Evolutionary conservation across 2,329 filamentous ascomycete genomes (phyloP).

Genomic region (Talaromyces sp.): DNA sequence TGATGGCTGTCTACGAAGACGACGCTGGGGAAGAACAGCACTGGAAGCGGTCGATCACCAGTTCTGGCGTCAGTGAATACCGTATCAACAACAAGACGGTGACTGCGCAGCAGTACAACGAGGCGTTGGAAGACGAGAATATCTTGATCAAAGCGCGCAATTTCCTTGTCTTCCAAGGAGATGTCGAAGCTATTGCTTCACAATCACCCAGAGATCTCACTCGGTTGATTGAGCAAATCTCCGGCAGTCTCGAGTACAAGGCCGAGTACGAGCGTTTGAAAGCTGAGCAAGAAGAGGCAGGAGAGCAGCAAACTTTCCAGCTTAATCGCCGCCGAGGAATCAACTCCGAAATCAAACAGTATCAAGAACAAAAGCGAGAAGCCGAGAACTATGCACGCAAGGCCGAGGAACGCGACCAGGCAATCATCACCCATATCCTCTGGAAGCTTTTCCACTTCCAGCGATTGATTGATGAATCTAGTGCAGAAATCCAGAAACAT

Average conservation of each 20-base stretch:
- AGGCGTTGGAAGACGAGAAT: conserved; percentile 84
- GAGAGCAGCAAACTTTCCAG: conserved; percentile 82
- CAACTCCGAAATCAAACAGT: conserved; percentile 96
- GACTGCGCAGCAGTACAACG: conserved; percentile 86
- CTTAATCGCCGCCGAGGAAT: conserved; percentile 85
- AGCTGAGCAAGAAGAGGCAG: conserved; percentile 74
- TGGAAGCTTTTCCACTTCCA: conserved; percentile 98
- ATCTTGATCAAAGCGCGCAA: conserved; percentile 97
- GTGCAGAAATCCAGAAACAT: conserved; percentile 81
- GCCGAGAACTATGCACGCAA: conserved; percentile 91
- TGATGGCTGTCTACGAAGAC: conserved; percentile 98
- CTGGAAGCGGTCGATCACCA: conserved; percentile 94
- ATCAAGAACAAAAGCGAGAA: conserved; percentile 92
- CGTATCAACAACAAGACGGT: conserved; percentile 91
- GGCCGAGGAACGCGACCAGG: conserved; percentile 81
- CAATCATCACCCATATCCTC: conserved; percentile 85
- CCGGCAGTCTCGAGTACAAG: conserved; percentile 91
- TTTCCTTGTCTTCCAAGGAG: conserved; percentile 96
- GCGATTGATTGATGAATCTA: conserved; percentile 85
- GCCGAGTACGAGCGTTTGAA: conserved; percentile 90
- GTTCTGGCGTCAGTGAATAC: conserved; percentile 83
- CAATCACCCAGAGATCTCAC: conserved; percentile 93
- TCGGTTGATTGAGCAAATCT: conserved; percentile 92
- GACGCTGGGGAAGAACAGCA: conserved; percentile 90
- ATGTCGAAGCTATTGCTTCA: conserved; percentile 93